Base-by-base conservation (phyloP, 2,329 filamentous ascomycete genomes). In the Alternaria infectoria region DNA sequence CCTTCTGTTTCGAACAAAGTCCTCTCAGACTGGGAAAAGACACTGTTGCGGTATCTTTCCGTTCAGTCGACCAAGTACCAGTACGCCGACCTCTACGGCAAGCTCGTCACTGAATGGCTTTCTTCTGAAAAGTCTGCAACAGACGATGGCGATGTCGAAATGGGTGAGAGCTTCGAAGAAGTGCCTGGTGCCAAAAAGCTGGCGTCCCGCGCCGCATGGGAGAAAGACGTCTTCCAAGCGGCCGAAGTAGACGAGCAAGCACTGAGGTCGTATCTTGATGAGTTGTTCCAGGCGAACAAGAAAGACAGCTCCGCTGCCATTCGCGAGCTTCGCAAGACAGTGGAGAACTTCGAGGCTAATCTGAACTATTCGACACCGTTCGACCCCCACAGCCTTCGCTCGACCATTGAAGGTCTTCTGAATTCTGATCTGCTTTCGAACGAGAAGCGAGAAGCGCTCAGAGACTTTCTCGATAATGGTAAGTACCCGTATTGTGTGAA, bases 401-500 rank as follows among this genome's bases (percentile, higher is more conserved):
- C 79, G 80, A 73, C 79, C 10, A 83, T 85, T 11, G 61, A 79
- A 11, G 81, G 83, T 0, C 79, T 87, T 3, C 69, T 82, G 21
- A 69, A 75, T 4, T 83, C 83, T 0, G 83, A 84, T 32, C 74
- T 86, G 0, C 77, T 86, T 4, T 80, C 81, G 5, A 75, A 78
- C 25, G 76, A 77, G 21, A 79, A 80, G 59, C 69, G 76, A n/a
- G 72, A 75, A 40, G 72, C 71, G 7, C 65, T 77, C 9, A 74
- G 72, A n/a, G 77, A 78, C 62, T 78, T 78, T 23, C 64, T 75
- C 4, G 67, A 61, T 44, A 78, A 79, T 50, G 68, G 60, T 28
- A 49, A 13, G 30, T 47, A 17, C 6, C 10, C 2, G 6, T 23
- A 5, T 9, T 10, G 2, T 17, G 5, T 21, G 2, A 7, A 12